Evolutionary conservation across 306 rosid species (phyloP).

Genomic region (Quercus parvula): DNA sequence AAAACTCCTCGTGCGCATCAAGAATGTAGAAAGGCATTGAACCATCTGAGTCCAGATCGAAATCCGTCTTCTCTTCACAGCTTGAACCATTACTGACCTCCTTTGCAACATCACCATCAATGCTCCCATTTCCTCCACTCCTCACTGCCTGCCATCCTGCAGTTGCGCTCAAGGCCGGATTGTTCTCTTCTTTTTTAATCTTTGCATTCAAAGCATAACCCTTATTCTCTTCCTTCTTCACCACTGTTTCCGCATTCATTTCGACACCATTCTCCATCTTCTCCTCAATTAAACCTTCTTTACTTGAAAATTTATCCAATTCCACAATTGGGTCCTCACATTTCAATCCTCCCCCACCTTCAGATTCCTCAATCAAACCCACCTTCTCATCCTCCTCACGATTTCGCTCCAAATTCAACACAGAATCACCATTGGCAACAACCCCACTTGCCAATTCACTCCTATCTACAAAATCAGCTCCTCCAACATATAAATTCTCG

Average conservation of each 20-base stretch:
- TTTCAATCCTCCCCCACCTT: conserved; percentile 9
- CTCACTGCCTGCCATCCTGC: conserved; percentile 72
- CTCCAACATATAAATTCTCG: conserved; percentile 18
- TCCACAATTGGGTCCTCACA: conserved; percentile 13
- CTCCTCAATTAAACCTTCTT: conserved; percentile 34
- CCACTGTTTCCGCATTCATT: conserved; percentile 27
- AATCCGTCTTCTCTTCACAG: conserved; percentile 37
- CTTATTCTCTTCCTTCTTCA: conserved; percentile 40
- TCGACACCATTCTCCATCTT: conserved; percentile 29
- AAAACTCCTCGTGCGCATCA: conserved; percentile 84
- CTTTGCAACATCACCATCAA: conserved; percentile 20
- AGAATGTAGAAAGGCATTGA: conserved; percentile 70
- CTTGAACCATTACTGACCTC: conserved; percentile 25
- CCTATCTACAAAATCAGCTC: conserved; percentile 17
- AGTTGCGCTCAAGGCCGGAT: conserved; percentile 63
- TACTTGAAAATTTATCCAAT: conserved; percentile 13
- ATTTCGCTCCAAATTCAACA: conserved; percentile 23
- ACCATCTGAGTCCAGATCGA: conserved; percentile 60
- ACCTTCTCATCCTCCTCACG: conserved; percentile 15
- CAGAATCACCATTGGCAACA: conserved; percentile 21
- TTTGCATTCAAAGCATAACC: conserved; percentile 73
- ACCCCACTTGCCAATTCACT: not conserved
- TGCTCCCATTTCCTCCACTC: conserved; percentile 35
- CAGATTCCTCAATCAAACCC: conserved; percentile 12
- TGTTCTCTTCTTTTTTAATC: conserved; percentile 41